Evolutionary conservation across 2,329 filamentous ascomycete species (phyloP), one percentile per base, ranked within the genome.

Genomic region (Fusarium sp.): DNA sequence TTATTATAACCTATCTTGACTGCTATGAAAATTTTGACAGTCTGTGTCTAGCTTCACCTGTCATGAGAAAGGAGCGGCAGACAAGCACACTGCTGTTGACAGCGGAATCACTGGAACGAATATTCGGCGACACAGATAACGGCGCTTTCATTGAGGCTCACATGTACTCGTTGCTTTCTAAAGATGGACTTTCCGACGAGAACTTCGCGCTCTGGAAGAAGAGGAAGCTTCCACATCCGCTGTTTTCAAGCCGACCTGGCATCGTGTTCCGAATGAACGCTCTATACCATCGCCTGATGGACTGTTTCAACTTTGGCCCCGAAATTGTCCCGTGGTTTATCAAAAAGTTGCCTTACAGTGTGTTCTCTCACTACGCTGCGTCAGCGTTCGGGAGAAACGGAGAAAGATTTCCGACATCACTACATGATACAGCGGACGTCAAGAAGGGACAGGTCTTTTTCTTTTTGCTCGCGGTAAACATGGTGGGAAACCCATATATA

Each of bases 11-110:
- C 2, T 38, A 8, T 22, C 59, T 62, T 3, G 38, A 7, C 7
- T 24, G 12, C 0, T 32, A 35, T 12, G 6, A 2, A 6, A 2
- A 57, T 5, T 4, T 62, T 0, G 41, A 30, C 13, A 7, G 14
- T 20, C 13, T 62, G 3, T 62, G 30, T 14, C n/a, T 36, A 17
- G 48, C 59, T 20, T 62, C 59, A 15, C 30, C 24, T 28, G 12
- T 36, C 24, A 36, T 57, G 4, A 30, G 10, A n/a, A 17, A 42
- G 24, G 50, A 57, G 6, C 59, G 59, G 12, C 53, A 14, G 38
- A 38, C 24, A 20, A 35, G 53, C 3, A 45, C 24, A 24, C 20
- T 57, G 15, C 38, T 62, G 4, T 4, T 57, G 5, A 35, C 28
- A 22, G 44, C 30, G 9, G 59, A 57, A 22, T 32, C 15, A 2